Conservation (phyloP, 108 stramenopile species). For the Stephanodiscus minutulus region DNA sequence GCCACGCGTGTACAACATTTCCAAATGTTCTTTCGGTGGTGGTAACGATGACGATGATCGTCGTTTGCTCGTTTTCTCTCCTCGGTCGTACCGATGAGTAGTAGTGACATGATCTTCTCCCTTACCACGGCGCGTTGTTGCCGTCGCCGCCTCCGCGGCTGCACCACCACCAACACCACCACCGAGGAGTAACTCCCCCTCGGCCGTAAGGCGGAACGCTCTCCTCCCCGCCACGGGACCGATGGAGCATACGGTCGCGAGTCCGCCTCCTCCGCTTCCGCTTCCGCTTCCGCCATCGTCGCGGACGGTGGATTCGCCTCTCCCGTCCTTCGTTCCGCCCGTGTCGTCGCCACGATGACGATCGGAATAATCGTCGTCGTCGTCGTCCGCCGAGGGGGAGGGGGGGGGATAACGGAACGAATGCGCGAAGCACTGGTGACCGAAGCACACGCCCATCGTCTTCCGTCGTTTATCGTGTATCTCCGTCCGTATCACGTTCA, state of each 20-base stretch:
- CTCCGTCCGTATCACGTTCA: slow-evolving; percentile 57
- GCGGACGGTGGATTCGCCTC: not conserved
- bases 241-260: slow-evolving; percentile 9
- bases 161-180: too few species aligned
- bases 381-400: not conserved
- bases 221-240: slow-evolving; percentile 15
- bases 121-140: slow-evolving; percentile 36
- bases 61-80: too few species aligned
- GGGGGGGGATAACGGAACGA: slow-evolving; percentile 60
- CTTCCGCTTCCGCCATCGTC: slow-evolving; percentile 8
- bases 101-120: not conserved
- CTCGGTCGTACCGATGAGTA: not conserved
- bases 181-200: slow-evolving; percentile 4
- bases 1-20: slow-evolving; percentile 78
- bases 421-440: slow-evolving; percentile 83
- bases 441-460: slow-evolving; percentile 82
- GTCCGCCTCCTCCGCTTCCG: too few species aligned
- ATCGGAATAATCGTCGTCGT: too few species aligned
- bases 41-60: too few species aligned
- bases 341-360: too few species aligned
- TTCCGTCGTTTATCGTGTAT: slow-evolving; percentile 52
- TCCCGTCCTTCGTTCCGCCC: not conserved
- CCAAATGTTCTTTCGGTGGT: slow-evolving; percentile 13
- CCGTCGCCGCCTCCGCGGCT: too few species aligned
- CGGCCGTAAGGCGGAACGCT: not conserved